Percentiles rank a stretch among this genome's conserved stretches.
Evolutionary conservation across 2,329 filamentous ascomycete genomes (phyloP).

Genomic region (Akanthomyces lecanii): DNA sequence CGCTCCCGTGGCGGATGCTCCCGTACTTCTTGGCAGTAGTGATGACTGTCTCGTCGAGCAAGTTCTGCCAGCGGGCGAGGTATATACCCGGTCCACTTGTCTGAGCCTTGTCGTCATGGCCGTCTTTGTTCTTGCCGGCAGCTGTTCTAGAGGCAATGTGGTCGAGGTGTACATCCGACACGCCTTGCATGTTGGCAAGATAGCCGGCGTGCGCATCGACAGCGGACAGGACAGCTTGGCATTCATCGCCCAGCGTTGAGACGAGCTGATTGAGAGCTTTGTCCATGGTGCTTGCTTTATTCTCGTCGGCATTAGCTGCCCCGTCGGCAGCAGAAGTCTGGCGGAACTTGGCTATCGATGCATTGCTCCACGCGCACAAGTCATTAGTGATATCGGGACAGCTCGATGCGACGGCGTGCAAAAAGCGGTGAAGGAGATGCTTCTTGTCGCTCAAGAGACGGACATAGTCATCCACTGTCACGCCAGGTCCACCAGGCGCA

Average conservation of each 20-base stretch:
- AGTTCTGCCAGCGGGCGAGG: slow-evolving; percentile 65
- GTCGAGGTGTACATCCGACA: slow-evolving; percentile 53
- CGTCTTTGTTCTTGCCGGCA: slow-evolving; percentile 24
- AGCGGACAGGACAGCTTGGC: slow-evolving; percentile 41
- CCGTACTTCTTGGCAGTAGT: slow-evolving; percentile 36
- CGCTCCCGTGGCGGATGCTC: slow-evolving; percentile 46
- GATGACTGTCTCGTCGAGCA: slow-evolving; percentile 66
- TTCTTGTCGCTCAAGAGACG: slow-evolving; percentile 61
- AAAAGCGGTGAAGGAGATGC: slow-evolving; percentile 60
- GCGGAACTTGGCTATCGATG: slow-evolving; percentile 53
- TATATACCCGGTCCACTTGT: slow-evolving; percentile 64
- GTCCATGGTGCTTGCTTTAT: slow-evolving; percentile 32
- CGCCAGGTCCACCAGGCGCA: slow-evolving; percentile 25
- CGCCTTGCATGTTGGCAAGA: slow-evolving; percentile 48
- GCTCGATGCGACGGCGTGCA: slow-evolving; percentile 65
- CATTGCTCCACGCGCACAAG: slow-evolving; percentile 58
- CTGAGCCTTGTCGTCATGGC: slow-evolving; percentile 24
- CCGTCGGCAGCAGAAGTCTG: slow-evolving; percentile 29
- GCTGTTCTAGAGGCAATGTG: slow-evolving; percentile 46
- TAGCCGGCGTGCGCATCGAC: slow-evolving; percentile 60
- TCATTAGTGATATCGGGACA: slow-evolving; percentile 61
- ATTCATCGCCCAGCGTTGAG: slow-evolving; percentile 43
- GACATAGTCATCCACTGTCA: slow-evolving; percentile 68
- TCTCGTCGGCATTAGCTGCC: slow-evolving; percentile 18
- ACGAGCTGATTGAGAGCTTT: slow-evolving; percentile 40